These are phyloP conservation scores for Mortierella sp. DNA, from an alignment of 371 early-diverging fungal species.

Conservation along the genomic window DNA sequence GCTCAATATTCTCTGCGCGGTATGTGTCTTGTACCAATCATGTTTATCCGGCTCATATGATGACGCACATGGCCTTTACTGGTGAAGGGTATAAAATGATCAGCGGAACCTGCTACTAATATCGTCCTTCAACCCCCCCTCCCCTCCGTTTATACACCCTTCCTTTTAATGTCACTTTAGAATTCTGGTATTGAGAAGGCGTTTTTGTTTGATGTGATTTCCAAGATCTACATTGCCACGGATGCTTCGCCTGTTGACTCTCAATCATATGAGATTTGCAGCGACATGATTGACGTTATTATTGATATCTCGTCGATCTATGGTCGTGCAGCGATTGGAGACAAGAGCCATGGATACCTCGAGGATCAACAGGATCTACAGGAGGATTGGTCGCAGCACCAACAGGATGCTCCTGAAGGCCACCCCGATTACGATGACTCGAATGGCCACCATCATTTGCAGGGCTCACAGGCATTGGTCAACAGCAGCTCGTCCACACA, in stretches of 20 bases:
- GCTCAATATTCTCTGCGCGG: slow-evolving; percentile 91
- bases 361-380: slow-evolving; percentile 35
- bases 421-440: slow-evolving; percentile 28
- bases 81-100: neutral
- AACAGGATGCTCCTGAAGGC: slow-evolving; percentile 24
- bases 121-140: neutral
- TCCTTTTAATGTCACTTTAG: slow-evolving; percentile 52
- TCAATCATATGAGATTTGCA: slow-evolving; percentile 92
- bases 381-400: slow-evolving; percentile 37
- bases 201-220: slow-evolving; percentile 89
- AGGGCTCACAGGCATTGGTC: slow-evolving; percentile 20
- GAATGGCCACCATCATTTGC: slow-evolving; percentile 6
- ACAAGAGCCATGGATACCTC: slow-evolving; percentile 44
- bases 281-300: slow-evolving; percentile 95
- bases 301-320: slow-evolving; percentile 88
- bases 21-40: slow-evolving; percentile 49
- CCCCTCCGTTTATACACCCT: too few relatives aligned
- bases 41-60: neutral
- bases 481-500: slow-evolving; percentile 15
- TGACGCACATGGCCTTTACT: neutral
- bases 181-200: slow-evolving; percentile 97
- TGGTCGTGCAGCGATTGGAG: slow-evolving; percentile 62
- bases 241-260: slow-evolving; percentile 95
- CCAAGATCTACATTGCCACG: slow-evolving; percentile 94
- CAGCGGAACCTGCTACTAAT: neutral